Evolutionary conservation across 169 alveolate species (phyloP), one percentile per base, ranked within the genome.

Genomic region (Plasmodium relictum): DNA sequence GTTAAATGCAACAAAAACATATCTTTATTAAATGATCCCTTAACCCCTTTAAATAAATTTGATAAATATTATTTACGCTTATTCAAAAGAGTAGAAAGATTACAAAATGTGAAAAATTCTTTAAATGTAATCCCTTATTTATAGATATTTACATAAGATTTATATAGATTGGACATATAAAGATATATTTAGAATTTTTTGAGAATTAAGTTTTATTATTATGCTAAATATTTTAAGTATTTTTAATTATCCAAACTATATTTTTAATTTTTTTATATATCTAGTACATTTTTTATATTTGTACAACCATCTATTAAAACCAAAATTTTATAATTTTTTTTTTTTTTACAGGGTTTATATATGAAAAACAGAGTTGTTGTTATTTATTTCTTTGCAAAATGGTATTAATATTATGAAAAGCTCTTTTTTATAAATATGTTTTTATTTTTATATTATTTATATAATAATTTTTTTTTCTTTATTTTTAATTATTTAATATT

Each of bases 371-470:
- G 62, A 20, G 22, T 80, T 14, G 42, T 80, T 31, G 24, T 80
- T 66, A 66, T 80, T 63, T 80, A 80, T 41, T 80, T 80, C 58
- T 80, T 16, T 31, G 90, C 90, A 41, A 80, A 80, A 68, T 80
- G 90, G 90, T 80, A 80, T 66, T 2, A 16, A 41, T 37, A 52
- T 41, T 37, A 52, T 41, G 74, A 4, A 37, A 18, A 26, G 3
- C 3, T 31, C 39, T 31, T 31, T 31, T n/a, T 31, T 31, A 31
- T 2, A 31, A 31, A 31, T 31, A 12, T 20, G 20, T 61, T 74
- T 7, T 10, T 12, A n/a, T 54, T 54, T 54, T 54, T n/a, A 54
- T 16, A 7, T 54, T 31, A 54, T 54, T 54, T 22, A 16, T 54
- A 14, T 50, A 14, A 50, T 50, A 6, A 50, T 6, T 50, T 50